These are phyloP conservation scores for Omphalotus guepiniiformis DNA, from an alignment of 768 basidiomycete species.

Conservation along the genomic window DNA sequence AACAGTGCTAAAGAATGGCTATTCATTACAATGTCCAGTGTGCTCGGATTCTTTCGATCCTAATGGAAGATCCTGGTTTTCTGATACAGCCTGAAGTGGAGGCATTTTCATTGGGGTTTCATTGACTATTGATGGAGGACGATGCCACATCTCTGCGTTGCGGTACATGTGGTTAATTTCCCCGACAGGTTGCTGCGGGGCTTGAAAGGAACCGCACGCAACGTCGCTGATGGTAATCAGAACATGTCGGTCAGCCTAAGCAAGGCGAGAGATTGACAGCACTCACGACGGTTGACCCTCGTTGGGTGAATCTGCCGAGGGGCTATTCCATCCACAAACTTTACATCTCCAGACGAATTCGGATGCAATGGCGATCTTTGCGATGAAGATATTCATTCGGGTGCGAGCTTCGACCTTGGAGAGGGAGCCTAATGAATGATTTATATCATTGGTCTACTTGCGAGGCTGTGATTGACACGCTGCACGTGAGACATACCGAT, in stretches of 20 bases:
- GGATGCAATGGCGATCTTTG: neutral
- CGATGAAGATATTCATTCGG: slow-evolving; percentile 2
- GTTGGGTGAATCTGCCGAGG: neutral
- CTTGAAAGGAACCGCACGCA: neutral
- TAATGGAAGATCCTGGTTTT: too few species aligned
- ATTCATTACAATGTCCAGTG: too few species aligned
- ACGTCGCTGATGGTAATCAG: neutral
- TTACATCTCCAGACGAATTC: slow-evolving; percentile 2
- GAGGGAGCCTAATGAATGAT: neutral
- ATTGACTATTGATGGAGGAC: slow-evolving; percentile 1
- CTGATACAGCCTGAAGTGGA: too few species aligned
- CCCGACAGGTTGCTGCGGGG: neutral
- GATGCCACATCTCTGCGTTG: slow-evolving; percentile 4
- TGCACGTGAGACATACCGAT: neutral
- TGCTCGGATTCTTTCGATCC: too few species aligned
- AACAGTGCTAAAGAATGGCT: too few species aligned
- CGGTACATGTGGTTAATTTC: slow-evolving; percentile 6
- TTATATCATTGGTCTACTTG: neutral
- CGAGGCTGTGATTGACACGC: neutral
- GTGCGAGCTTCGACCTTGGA: slow-evolving; percentile 3
- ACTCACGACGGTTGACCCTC: neutral
- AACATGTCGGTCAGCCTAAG: neutral
- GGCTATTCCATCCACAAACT: slow-evolving; percentile 2
- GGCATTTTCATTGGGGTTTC: slow-evolving; percentile 4
- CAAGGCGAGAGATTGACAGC: neutral